Percentiles rank a stretch among this genome's conserved stretches.
These are phyloP conservation scores for Raphanus raphanistrum DNA, from an alignment of 345 rosid species.

Conservation along the genomic window DNA sequence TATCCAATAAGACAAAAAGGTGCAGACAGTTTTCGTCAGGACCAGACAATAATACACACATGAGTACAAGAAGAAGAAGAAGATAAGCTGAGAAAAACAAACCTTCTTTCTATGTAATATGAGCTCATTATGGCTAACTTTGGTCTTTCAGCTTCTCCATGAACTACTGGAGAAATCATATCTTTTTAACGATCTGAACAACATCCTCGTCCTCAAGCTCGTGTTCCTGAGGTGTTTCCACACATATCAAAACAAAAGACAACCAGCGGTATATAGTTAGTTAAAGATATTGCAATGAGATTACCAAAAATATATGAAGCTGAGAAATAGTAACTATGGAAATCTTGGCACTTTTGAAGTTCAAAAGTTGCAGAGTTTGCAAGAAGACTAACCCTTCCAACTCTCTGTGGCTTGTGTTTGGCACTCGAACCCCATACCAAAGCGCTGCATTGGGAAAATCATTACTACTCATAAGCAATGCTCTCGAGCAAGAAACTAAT, in stretches of 20 bases:
- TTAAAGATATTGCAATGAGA: background rate
- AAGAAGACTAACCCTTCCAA: conserved; percentile 76
- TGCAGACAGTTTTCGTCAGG: conserved; percentile 13
- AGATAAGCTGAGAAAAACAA: conserved; percentile 15
- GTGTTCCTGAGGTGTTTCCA: conserved; percentile 62
- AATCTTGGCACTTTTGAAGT: too few relatives aligned
- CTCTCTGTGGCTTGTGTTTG: conserved; percentile 99
- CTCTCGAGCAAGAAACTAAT: background rate
- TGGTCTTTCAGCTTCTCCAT: conserved; percentile 1
- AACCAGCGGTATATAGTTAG: background rate
- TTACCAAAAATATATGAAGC: background rate
- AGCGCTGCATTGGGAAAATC: conserved; percentile 55
- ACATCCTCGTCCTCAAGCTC: conserved; percentile 99
- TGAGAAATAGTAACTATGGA: background rate
- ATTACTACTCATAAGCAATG: background rate
- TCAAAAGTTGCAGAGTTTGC: background rate
- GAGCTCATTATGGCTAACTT: conserved; percentile 2
- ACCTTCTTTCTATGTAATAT: conserved; percentile 6
- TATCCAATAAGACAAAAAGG: background rate
- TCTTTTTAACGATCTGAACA: conserved; percentile 93
- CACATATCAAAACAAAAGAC: background rate
- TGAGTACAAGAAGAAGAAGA: background rate
- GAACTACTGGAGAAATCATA: conserved; percentile 40
- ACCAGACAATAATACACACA: conserved; percentile 19
- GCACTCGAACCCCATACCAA: conserved; percentile 97